Evolutionary conservation across 148 eudicot species (phyloP), one percentile per base, ranked within the genome.

Genomic region (Talinum fruticosum): DNA sequence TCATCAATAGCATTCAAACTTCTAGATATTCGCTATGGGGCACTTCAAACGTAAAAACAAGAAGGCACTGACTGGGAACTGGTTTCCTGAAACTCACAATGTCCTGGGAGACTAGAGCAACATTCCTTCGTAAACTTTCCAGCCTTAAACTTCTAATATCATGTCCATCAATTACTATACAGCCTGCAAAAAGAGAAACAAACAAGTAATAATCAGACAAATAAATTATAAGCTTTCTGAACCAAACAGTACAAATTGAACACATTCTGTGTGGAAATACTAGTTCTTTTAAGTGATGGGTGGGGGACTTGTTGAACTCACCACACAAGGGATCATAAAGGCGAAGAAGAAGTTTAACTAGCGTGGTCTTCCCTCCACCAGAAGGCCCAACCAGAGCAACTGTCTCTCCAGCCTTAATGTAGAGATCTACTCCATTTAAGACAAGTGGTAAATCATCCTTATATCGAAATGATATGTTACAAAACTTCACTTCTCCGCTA

Each of bases 331-430:
- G 94, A 87, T 96, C 93, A 89, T 96, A 89, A 51, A 96, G 94
- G 82, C 99, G 97, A 87, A 96, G 97, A 59, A 96, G 94, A 71
- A 96, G 90, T 82, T 96, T 96, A 62, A 85, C 87, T 72, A 93
- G 86, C 24, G 99, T 96, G 18, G 97, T 90, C 80, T 96, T 96
- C 77, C 99, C 99, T 72, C 99, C 99, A 75, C 99, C 99, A 62
- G 99, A 96, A 30, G 97, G 95, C 73, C 99, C 99, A 83, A 93
- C 91, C 76, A 96, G 87, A 84, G 97, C 99, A 81, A 96, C 86
- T 47, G 93, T 93, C 84, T 93, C 97, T 57, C 99, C 99, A 73
- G 97, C 87, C 80, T 86, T 89, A 51, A 96, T 88, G 64, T 89
- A 91, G 76, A 96, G 92, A 84, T 90, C 79, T 59, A 96, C 82